Base-by-base conservation (phyloP, 768 basidiomycete species). In the Suillus americanus region DNA sequence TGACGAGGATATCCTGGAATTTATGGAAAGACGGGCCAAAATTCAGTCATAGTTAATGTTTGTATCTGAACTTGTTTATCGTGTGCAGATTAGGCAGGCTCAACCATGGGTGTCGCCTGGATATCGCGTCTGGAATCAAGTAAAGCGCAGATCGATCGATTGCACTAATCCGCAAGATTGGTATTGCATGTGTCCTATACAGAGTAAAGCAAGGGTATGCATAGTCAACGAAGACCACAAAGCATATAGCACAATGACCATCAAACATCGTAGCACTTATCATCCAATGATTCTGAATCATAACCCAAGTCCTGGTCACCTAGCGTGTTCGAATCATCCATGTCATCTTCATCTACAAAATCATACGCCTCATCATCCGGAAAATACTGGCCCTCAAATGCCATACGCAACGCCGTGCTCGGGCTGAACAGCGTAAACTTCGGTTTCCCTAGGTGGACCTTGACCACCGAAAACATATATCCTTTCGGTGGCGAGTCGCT, bases 1-100 rank as follows among this genome's bases (percentile, higher is more conserved):
- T 37, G 41, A 70, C 40, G 56, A 51, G n/a, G 75, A 77, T 28
- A 72, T 79, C 41, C 60, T 67, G 4, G 8, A 16, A 2, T 74
- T 74, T 25, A 66, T 54, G 33, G 20, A 54, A 9, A 20, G 10
- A 54, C 33, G 35, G n/a, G 35, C 35, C 23, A 50, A 10, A 46
- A 46, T 23, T 46, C n/a, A 23, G n/a, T 46, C n/a, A 10, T 46
- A 46, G 45, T 10, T 23, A 23, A 23, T 23, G 0, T 38, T n/a
- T 46, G 1, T n/a, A 10, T 46, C 45, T 46, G 45, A 4, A 46
- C n/a, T 46, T 23, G n/a, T 23, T 23, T 4, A n/a, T 46, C n/a
- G 20, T 23, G n/a, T 46, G n/a, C n/a, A 46, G 45, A 46, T n/a
- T 13, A 46, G 45, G n/a, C 1, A 12, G 12, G 37, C 33, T 33